Evolutionary conservation across 345 rosid genomes (phyloP), one percentile per base, ranked within the genome.

Genomic region (Lumnitzera racemosa): DNA sequence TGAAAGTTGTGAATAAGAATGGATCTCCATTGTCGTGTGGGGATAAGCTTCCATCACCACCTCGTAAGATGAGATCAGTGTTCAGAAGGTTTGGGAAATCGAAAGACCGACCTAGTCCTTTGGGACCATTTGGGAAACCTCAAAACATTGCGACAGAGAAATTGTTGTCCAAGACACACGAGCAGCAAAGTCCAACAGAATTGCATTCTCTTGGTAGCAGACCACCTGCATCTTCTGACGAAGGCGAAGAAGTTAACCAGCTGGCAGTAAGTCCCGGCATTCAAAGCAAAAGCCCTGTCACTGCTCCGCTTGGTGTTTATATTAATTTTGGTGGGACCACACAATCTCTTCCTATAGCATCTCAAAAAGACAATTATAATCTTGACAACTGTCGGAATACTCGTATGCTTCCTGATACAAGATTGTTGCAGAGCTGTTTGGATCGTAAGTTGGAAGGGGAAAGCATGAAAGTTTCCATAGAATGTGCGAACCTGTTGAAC

Each of bases 191-290:
- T 73, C 82, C 91, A 29, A 80, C 90, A 2, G 94, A 89, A 52
- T 65, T 92, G 78, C 71, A 72, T 61, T 92, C 98, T 15, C 72
- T 83, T 2, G 95, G 95, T 13, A 92, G 96, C 70, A 82, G 90
- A 63, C 96, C 96, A 62, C 96, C 88, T 0, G 58, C 76, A 54
- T 91, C 98, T 5, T 92, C 83, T 52, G 99, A 92, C 67, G 99
- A 90, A 15, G 99, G 96, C 14, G 97, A 92, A 72, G 99, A 90
- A 75, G 98, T 90, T 54, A 97, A 92, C 77, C 97, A 92, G 76
- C 36, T 64, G 23, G 82, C 91, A 1, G 90, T 66, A 55, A 87
- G 96, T 71, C 89, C 89, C 3, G 80, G 91, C 31, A 78, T 85
- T 41, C 96, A 87, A 74, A 89, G 96, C 52, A 72, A 77, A 69